Evolutionary conservation across 1,284 basidiomycete species (phyloP).

Genomic region (Puccinia coronata): DNA sequence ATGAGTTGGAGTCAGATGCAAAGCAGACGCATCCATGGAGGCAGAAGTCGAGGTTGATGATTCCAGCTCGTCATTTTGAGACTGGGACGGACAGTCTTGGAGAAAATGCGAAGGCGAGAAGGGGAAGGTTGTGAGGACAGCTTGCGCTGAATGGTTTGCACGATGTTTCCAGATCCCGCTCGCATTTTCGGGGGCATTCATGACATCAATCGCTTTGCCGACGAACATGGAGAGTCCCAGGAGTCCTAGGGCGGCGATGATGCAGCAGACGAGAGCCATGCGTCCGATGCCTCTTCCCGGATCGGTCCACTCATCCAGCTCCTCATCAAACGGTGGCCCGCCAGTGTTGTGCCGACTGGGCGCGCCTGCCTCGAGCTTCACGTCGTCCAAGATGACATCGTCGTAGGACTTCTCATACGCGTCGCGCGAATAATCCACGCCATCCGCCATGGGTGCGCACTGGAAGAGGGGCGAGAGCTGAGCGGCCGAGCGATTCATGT

Average conservation of each 20-base stretch:
- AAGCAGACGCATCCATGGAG: neutral
- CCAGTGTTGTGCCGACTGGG: neutral
- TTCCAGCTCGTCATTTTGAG: neutral
- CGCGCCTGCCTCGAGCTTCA: slow-evolving; percentile 12
- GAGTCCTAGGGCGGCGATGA: slow-evolving; percentile 5
- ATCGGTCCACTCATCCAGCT: slow-evolving; percentile 26
- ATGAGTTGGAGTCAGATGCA: neutral
- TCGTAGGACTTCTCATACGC: slow-evolving; percentile 20
- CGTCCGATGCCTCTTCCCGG: slow-evolving; percentile 8
- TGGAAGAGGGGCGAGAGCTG: slow-evolving; percentile 40
- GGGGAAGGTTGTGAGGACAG: slow-evolving; percentile 5
- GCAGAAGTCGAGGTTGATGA: neutral
- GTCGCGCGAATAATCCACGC: neutral
- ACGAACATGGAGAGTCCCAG: slow-evolving; percentile 31
- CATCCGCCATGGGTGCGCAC: neutral
- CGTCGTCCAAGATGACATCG: neutral
- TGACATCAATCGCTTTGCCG: slow-evolving; percentile 1
- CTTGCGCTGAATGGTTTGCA: neutral
- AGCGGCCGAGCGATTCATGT: neutral
- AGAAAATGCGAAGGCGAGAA: slow-evolving; percentile 45
- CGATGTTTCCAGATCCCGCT: neutral
- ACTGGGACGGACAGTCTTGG: slow-evolving; percentile 16
- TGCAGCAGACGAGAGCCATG: neutral
- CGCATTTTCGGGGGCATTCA: neutral
- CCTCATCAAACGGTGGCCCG: neutral